A percentile compares a stretch with the other conserved stretches of the same genome.
phyloP scores from a whole-genome alignment of 2,329 filamentous ascomycete genomes.

The Fusarium austroafricanum region DNA sequence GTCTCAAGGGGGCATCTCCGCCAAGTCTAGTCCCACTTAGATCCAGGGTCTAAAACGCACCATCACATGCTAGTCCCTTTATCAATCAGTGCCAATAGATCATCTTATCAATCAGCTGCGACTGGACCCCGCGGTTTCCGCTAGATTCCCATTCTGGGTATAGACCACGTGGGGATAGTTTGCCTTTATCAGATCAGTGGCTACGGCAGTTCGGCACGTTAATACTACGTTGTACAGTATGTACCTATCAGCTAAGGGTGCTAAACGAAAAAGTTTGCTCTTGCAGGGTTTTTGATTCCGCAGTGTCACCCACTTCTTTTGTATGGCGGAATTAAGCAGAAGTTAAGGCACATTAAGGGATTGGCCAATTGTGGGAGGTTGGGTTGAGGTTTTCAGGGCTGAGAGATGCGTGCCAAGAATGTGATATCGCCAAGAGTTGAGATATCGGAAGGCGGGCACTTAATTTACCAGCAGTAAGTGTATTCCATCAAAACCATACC shows the following conservation, averaged over 20 bases:
- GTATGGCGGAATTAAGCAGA: neutral
- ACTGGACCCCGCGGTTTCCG: neutral
- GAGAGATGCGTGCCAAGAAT: neutral
- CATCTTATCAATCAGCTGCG: constrained; percentile 7
- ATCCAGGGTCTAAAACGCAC: neutral
- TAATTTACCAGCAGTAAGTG: neutral
- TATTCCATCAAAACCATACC: no score
- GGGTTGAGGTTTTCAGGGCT: neutral
- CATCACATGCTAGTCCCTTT: neutral
- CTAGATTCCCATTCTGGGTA: neutral
- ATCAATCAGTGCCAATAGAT: constrained; percentile 1
- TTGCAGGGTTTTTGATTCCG: neutral
- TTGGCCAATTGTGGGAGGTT: neutral
- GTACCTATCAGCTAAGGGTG: no score
- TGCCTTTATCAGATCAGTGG: constrained; percentile 3
- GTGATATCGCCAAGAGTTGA: neutral
- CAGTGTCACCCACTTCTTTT: neutral
- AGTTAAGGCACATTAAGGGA: no score
- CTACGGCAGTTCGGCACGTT: constrained; percentile 2
- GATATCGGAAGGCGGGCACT: neutral
- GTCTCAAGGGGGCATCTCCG: neutral
- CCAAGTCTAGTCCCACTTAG: neutral
- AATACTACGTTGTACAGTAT: no score
- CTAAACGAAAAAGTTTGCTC: neutral
- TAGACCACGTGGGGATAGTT: neutral